Conservation (phyloP, 768 basidiomycete species). For the Phaeotremella fagi region DNA sequence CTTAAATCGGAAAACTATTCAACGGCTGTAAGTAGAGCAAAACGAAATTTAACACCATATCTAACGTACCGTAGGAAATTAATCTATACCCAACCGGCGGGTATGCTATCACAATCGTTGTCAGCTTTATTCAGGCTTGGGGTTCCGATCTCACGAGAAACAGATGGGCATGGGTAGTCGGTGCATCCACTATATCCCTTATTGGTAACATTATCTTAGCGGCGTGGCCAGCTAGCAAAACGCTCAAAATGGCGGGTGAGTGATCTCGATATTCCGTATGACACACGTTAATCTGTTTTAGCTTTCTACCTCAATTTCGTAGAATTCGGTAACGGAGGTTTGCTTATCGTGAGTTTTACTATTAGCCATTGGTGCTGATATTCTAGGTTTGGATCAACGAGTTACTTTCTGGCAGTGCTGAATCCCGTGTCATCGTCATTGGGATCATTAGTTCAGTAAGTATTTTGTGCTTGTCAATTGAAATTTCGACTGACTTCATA, state of each 20-base stretch:
- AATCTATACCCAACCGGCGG: conserved; percentile 31
- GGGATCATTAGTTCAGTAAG: conserved; percentile 22
- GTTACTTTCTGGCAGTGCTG: conserved; percentile 14
- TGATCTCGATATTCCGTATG: background rate
- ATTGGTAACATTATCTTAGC: conserved; percentile 25
- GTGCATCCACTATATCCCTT: conserved; percentile 17
- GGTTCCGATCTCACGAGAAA: conserved; percentile 18
- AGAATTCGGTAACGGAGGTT: conserved; percentile 17
- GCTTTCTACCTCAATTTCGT: conserved; percentile 17
- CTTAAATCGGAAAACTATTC: conserved; percentile 13
- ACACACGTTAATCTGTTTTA: background rate
- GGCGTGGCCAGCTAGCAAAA: conserved; percentile 10
- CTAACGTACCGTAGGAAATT: conserved; percentile 4
- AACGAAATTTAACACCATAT: background rate
- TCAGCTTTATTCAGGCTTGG: conserved; percentile 20
- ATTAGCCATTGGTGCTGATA: too few relatives aligned
- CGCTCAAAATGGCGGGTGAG: conserved; percentile 17
- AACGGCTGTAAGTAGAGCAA: conserved; percentile 3
- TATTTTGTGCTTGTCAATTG: too few relatives aligned
- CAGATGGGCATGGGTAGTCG: conserved; percentile 18
- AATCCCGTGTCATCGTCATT: conserved; percentile 21
- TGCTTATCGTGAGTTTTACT: conserved; percentile 21
- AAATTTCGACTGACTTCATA: too few relatives aligned
- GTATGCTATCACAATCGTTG: conserved; percentile 19
- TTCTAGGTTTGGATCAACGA: conserved; percentile 22